Base-by-base conservation (phyloP, 1,284 basidiomycete genomes). In the Cystobasidium pallidum region DNA sequence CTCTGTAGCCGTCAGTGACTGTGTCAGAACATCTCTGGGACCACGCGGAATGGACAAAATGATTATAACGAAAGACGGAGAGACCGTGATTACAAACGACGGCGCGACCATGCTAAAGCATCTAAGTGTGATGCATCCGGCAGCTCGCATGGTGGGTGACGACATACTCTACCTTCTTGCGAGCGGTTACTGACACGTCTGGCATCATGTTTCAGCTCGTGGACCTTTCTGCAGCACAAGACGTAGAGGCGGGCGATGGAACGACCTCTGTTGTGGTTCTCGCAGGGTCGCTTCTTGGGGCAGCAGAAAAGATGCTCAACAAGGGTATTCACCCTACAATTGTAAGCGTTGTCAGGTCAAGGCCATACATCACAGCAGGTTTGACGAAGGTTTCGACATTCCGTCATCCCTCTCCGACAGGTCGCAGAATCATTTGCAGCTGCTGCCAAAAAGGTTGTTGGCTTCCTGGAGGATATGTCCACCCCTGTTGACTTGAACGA, bases 221-320 rank as follows among this genome's bases (percentile, higher is more conserved):
- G 74, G 96, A 99, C 84, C 86, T 99, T 34, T 98, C 95, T 58
- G 91, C 91, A 70, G 96, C 96, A 24, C 96, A 99, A 85, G 96
- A 99, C 82, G 88, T 99, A 66, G 96, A 99, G 82, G 96, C 96
- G 26, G 96, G 96, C 75, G 96, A 99, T 82, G 96, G 96, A 28
- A 99, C 96, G n/a, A 99, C 96, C 13, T 91, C 91, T 47, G 96
- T 99, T 26, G 96, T 99, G 52, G 94, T 99, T 24, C 86, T 99
- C 47, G 96, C 96, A 41, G 96, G 96, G 66, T 91, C 89, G 78
- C 84, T 99, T 55, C 85, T 99, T 2, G 90, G 90, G 61, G 94
- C 94, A 30, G 94, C 96, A 26, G 96, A 99, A 84, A 97, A 95
- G 85, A 90, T 99, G 86, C 85, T 99, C 58, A 86, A 89, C 78